Evolutionary conservation across 495 filamentous ascomycete genomes (phyloP).

Genomic region (Rostrohypoxylon terebratum): DNA sequence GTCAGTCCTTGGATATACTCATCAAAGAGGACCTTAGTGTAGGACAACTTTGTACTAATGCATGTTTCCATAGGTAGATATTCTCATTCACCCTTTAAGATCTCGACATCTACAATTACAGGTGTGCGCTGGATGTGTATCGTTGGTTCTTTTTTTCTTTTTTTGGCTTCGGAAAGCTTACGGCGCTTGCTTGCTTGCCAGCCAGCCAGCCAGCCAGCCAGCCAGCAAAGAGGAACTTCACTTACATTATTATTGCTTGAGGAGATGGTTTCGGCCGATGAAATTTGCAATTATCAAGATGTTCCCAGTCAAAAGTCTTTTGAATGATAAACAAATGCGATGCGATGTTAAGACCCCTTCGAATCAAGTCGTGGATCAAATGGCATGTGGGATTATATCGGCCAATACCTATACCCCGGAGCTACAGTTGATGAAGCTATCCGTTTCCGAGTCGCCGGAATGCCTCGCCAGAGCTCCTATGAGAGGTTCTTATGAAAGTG

Average conservation of each 20-base stretch:
- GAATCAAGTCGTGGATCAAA: neutral
- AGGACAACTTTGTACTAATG: conserved; percentile 25
- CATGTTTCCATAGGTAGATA: conserved; percentile 20
- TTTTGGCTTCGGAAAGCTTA: neutral
- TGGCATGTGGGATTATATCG: neutral
- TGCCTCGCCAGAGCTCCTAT: too few species aligned
- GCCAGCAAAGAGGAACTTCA: neutral
- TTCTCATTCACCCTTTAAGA: neutral
- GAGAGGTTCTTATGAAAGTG: too few species aligned
- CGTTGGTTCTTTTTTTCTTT: neutral
- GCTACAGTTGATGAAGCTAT: neutral
- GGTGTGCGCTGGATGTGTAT: neutral
- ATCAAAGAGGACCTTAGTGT: neutral
- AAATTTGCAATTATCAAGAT: neutral
- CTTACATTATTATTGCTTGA: neutral
- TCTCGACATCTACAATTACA: neutral
- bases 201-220: neutral
- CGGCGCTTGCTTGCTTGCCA: conserved; percentile 16
- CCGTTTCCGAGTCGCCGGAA: neutral
- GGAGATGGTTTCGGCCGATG: neutral
- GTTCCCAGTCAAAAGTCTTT: neutral
- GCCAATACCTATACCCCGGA: neutral
- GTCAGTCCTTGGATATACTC: conserved; percentile 24
- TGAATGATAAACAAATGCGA: neutral
- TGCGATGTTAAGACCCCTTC: neutral